Evolutionary conservation across 106 monocot genomes (phyloP).

Genomic region (Narthecium ossifragum): DNA sequence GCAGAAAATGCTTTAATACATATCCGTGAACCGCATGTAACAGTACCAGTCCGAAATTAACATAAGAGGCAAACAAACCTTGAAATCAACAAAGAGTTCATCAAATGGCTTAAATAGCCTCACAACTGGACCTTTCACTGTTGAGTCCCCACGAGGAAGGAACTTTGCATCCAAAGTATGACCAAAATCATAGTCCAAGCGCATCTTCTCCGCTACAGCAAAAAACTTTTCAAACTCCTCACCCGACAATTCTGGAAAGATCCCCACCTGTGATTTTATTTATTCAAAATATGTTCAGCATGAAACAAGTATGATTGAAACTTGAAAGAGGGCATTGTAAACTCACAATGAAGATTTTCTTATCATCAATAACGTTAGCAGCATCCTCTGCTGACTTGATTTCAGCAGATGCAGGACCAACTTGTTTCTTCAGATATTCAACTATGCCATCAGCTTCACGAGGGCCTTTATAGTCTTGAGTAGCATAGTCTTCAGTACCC

Average conservation of each 20-base stretch:
- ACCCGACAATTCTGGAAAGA: constrained; percentile 44
- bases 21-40: too few relatives aligned
- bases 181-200: constrained; percentile 53
- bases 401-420: constrained; percentile 35
- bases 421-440: constrained; percentile 36
- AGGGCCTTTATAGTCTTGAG: constrained; percentile 91
- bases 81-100: constrained; percentile 40
- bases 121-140: constrained; percentile 27
- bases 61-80: constrained; percentile 25
- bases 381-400: constrained; percentile 68
- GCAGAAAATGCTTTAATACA: too few relatives aligned
- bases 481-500: constrained; percentile 64
- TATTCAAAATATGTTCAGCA: not conserved
- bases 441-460: constrained; percentile 88
- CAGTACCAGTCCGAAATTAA: too few relatives aligned
- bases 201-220: constrained; percentile 44
- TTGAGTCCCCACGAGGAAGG: constrained; percentile 50
- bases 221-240: constrained; percentile 45
- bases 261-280: constrained; percentile 19
- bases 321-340: not conserved
- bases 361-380: constrained; percentile 17
- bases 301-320: not conserved
- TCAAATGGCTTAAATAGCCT: constrained; percentile 69
- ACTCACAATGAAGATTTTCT: constrained; percentile 47
- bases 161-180: constrained; percentile 57